Percentiles rank a stretch among this genome's conserved stretches.
phyloP scores from a whole-genome alignment of 2,329 filamentous ascomycete genomes.

The Geosmithia flava region DNA sequence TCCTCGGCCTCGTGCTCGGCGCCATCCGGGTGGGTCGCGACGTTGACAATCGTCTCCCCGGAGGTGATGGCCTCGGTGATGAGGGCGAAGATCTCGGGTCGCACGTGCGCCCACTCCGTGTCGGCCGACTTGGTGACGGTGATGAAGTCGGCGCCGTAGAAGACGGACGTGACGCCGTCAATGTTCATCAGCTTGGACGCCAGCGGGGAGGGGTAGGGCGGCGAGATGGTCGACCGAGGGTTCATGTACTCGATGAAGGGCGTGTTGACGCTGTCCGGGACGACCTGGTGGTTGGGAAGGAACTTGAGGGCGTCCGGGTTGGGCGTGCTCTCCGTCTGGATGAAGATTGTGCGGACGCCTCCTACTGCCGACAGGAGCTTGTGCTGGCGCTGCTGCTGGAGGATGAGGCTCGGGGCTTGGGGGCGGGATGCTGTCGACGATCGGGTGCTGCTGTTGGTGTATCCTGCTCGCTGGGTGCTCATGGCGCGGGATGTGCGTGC shows the following conservation, averaged over 20 bases:
- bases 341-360: slow-evolving; percentile 72
- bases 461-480: slow-evolving; percentile 10
- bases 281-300: slow-evolving; percentile 75
- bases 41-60: slow-evolving; percentile 69
- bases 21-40: slow-evolving; percentile 47
- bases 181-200: slow-evolving; percentile 85
- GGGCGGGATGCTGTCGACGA: slow-evolving; percentile 7
- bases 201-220: slow-evolving; percentile 82
- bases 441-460: no score
- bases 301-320: slow-evolving; percentile 97
- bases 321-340: slow-evolving; percentile 89
- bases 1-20: slow-evolving; percentile 28
- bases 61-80: slow-evolving; percentile 87
- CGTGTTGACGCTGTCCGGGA: slow-evolving; percentile 57
- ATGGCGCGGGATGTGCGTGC: background rate
- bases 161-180: slow-evolving; percentile 88
- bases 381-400: background rate
- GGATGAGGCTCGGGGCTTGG: slow-evolving; percentile 6
- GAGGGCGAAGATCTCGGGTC: slow-evolving; percentile 86
- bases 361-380: slow-evolving; percentile 18
- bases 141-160: slow-evolving; percentile 93
- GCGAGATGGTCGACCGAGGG: slow-evolving; percentile 75
- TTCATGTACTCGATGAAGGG: slow-evolving; percentile 87
- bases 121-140: slow-evolving; percentile 86
- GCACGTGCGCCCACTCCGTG: slow-evolving; percentile 87